phyloP scores from a whole-genome alignment of 306 rosid genomes.

The Hylodesmum podocarpum region DNA sequence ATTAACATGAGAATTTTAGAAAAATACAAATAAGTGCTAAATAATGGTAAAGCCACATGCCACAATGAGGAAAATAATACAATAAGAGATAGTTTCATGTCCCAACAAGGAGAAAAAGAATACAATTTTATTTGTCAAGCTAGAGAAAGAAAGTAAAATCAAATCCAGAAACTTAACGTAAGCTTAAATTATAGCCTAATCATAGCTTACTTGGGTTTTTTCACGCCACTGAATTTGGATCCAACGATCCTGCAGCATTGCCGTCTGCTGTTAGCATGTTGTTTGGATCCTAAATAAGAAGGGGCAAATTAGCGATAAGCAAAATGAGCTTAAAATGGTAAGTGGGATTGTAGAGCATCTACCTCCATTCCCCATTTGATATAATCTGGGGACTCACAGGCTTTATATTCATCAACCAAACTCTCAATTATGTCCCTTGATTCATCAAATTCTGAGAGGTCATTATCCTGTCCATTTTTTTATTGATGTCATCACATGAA shows the following conservation, averaged over 20 bases:
- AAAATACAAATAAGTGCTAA: not conserved
- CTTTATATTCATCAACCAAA: slow-evolving; percentile 96
- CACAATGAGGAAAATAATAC: not conserved
- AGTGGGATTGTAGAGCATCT: slow-evolving; percentile 29
- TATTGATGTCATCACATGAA: slow-evolving; percentile 25
- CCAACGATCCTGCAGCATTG: slow-evolving; percentile 74
- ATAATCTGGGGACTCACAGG: slow-evolving; percentile 99
- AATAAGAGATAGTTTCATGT: not conserved
- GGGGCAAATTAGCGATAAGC: slow-evolving; percentile 7
- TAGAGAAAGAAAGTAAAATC: slow-evolving; percentile 22
- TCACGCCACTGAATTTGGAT: slow-evolving; percentile 65
- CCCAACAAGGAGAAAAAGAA: not conserved
- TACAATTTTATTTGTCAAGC: slow-evolving; percentile 10
- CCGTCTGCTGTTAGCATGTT: slow-evolving; percentile 79
- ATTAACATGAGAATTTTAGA: not conserved
- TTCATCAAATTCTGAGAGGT: slow-evolving; percentile 98
- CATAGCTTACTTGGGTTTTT: slow-evolving; percentile 41
- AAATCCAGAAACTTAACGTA: slow-evolving; percentile 18
- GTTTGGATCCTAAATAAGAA: slow-evolving; percentile 70
- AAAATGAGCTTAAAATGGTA: slow-evolving; percentile 22
- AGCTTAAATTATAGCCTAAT: slow-evolving; percentile 2
- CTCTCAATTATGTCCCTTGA: slow-evolving; percentile 95
- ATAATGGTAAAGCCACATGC: not conserved
- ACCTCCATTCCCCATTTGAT: slow-evolving; percentile 99
- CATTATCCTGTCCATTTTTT: slow-evolving; percentile 81